Evolutionary conservation across 306 rosid genomes (phyloP).

Genomic region (Quercus berberidifolia): DNA sequence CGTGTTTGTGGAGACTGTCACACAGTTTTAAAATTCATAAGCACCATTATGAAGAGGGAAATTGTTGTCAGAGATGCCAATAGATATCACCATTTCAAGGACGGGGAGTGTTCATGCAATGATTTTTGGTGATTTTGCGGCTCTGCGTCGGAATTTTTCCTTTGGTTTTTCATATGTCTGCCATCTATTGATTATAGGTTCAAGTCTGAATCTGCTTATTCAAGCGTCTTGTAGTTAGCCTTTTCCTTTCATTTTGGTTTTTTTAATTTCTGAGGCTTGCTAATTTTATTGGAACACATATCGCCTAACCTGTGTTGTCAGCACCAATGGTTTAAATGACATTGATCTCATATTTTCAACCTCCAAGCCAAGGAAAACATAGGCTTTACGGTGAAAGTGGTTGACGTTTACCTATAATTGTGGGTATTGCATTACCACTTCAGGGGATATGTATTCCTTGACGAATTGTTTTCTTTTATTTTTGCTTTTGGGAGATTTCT

Average conservation of each 20-base stretch:
- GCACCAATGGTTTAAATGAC: neutral
- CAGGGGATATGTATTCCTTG: no score
- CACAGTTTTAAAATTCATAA: conserved; percentile 67
- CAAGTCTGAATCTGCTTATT: neutral
- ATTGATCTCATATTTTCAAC: neutral
- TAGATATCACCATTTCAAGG: conserved; percentile 75
- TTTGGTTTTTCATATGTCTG: neutral
- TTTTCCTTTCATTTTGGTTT: neutral
- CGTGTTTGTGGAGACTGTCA: conserved; percentile 91
- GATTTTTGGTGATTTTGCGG: conserved; percentile 67
- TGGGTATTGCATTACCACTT: no score
- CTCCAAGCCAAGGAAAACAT: neutral
- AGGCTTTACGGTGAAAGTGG: neutral
- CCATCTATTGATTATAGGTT: neutral
- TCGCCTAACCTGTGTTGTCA: neutral
- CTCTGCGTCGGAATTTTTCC: neutral
- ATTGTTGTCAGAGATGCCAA: conserved; percentile 77
- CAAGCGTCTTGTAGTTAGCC: neutral
- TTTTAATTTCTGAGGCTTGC: neutral
- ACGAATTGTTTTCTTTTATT: no score
- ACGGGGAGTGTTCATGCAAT: conserved; percentile 76
- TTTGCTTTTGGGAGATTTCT: no score
- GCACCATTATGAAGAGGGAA: conserved; percentile 61
- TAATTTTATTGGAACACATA: neutral
- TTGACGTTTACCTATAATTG: no score